These are phyloP conservation scores for Beauveria medogensis DNA, from an alignment of 2,329 filamentous ascomycete species.

Conservation along the genomic window DNA sequence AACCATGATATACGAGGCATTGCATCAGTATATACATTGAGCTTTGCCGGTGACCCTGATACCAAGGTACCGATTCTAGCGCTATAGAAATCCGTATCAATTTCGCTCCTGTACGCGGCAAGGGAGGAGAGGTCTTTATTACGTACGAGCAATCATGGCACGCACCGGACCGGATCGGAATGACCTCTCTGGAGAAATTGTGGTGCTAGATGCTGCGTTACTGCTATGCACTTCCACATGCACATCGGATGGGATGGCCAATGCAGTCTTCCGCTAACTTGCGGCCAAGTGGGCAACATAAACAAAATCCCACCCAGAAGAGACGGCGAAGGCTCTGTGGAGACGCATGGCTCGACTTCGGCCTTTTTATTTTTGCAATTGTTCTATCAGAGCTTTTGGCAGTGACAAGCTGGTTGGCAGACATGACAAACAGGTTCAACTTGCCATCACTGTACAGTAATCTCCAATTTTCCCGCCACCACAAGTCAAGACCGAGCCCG, in stretches of 20 bases:
- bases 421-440: not conserved
- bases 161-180: not conserved
- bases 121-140: not conserved
- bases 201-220: not conserved
- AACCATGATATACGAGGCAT: not conserved
- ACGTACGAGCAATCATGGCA: not conserved
- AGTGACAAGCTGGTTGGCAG: not conserved
- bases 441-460: slow-evolving; percentile 3
- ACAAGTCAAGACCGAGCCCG: not conserved
- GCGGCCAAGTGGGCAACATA: not conserved
- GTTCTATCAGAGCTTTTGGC: not conserved
- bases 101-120: too few relatives aligned
- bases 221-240: not conserved
- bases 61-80: not conserved
- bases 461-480: not conserved
- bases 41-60: too few relatives aligned
- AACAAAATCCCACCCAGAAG: slow-evolving; percentile 1
- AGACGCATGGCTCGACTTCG: slow-evolving; percentile 11
- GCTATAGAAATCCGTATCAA: not conserved
- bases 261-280: not conserved
- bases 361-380: slow-evolving; percentile 8
- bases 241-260: not conserved
- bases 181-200: not conserved
- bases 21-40: not conserved
- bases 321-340: not conserved